A percentile compares a stretch with the other conserved stretches of the same genome.
phyloP scores from a whole-genome alignment of 768 basidiomycete species.

The Mycena polygramma region DNA sequence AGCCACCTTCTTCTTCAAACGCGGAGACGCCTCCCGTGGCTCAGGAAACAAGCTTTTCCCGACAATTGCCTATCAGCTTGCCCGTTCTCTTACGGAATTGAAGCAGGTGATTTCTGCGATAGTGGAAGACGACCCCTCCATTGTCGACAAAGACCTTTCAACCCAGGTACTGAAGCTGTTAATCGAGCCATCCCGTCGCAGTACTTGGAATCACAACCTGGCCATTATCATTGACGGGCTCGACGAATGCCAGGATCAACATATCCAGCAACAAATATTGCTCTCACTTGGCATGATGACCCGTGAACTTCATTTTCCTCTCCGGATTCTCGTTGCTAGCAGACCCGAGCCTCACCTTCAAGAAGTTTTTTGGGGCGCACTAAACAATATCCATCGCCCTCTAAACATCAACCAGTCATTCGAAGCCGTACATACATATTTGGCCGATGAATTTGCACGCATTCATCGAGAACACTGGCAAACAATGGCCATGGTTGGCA shows the following conservation, averaged over 20 bases:
- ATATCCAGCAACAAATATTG: not conserved
- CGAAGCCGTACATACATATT: not conserved
- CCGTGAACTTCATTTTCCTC: not conserved
- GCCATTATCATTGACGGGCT: not conserved
- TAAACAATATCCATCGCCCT: not conserved
- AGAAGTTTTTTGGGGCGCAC: not conserved
- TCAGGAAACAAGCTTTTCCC: not conserved
- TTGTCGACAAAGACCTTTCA: not conserved
- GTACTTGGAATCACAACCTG: not conserved
- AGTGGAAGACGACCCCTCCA: not conserved
- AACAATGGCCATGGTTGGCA: not conserved
- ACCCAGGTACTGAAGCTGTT: not conserved
- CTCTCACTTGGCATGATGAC: not conserved
- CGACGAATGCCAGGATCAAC: not conserved
- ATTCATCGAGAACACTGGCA: not conserved
- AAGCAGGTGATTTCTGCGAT: not conserved
- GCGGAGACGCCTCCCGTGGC: not conserved
- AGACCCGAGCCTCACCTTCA: not conserved
- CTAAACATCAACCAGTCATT: not conserved
- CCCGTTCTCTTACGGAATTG: not conserved
- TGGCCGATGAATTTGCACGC: not conserved
- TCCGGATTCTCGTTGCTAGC: not conserved
- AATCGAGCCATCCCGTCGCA: not conserved
- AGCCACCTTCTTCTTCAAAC: conserved; percentile 7
- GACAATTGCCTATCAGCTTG: not conserved